Percentiles rank a stretch among this genome's conserved stretches.
Evolutionary conservation across 139 green algal genomes (phyloP).

Genomic region (Chlorella sp.): DNA sequence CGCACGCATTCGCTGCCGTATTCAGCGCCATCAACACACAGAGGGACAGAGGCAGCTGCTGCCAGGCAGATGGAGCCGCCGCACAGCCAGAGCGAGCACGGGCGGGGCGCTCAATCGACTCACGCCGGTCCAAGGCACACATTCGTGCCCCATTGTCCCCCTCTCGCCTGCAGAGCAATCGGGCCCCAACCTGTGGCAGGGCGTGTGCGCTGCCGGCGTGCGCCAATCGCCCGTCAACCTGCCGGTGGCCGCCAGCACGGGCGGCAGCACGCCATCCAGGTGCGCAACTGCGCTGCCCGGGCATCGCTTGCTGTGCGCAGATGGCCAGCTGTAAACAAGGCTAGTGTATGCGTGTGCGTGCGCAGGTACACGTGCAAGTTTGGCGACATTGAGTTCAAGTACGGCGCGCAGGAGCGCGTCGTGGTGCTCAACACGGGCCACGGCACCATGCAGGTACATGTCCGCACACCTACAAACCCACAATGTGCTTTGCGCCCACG

Average conservation of each 20-base stretch:
- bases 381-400: slow-evolving; percentile 35
- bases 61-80: neutral
- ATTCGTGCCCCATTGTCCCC: too few relatives aligned
- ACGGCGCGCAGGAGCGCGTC: slow-evolving; percentile 27
- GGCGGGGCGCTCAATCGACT: too few relatives aligned
- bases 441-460: slow-evolving; percentile 68
- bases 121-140: too few relatives aligned
- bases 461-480: too few relatives aligned
- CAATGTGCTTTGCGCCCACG: too few relatives aligned
- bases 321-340: neutral
- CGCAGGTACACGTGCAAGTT: slow-evolving; percentile 18
- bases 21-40: too few relatives aligned
- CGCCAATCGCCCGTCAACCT: slow-evolving; percentile 49
- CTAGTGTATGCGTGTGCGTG: neutral
- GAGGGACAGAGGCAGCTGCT: neutral
- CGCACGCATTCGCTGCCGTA: too few relatives aligned
- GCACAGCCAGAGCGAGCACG: too few relatives aligned
- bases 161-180: neutral
- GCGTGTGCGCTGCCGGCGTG: slow-evolving; percentile 26
- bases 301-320: neutral
- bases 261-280: slow-evolving; percentile 6
- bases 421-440: slow-evolving; percentile 62
- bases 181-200: slow-evolving; percentile 19
- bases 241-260: slow-evolving; percentile 9
- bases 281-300: neutral